Base-by-base conservation (phyloP, 768 basidiomycete species). In the Pleurotus platypus region DNA sequence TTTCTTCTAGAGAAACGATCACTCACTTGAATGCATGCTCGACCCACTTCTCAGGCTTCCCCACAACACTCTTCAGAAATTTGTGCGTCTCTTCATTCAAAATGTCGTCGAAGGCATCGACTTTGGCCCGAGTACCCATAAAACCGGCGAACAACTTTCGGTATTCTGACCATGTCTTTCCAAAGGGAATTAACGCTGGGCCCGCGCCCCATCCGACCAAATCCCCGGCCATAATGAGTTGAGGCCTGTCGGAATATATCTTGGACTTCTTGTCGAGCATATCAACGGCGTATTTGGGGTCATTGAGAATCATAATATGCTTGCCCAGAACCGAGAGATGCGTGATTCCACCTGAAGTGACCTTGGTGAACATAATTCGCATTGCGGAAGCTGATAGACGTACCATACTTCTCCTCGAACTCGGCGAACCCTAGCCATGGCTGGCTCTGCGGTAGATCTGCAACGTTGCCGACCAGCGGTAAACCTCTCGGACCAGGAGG, bases 401-500 rank as follows among this genome's bases (percentile, higher is more conserved):
- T 18, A 56, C 55, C 55, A 7, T 47, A 46, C 15, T 46, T 56
- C 9, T 56, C 55, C 18, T 81, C 75, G 78, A 85, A 79, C 16
- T 73, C 70, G 15, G 79, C 71, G 60, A 82, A 84, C 0, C 74
- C 78, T 16, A 78, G 57, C 82, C 83, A 85, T 57, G 75, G 76
- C 60, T 75, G 70, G 35, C 74, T 72, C 12, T 67, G 64, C 27
- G 83, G 79, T 75, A 85, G 78, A 59, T 82, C 78, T 22, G 81
- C 67, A 9, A 80, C 62, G 60, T 81, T 85, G 12, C 84, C 85
- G 24, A 85, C 65, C 11, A 85, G 66, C 3, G 78, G 83, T 39
- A 84, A 68, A 43, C 78, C 78, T 53, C 68, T 75, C 0, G 84
- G 84, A 12, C 83, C 84, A 15, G 78, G 80, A 35, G 78, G 78